Conservation (phyloP, 805 yeast species). For the Saturnispora quitensis region DNA sequence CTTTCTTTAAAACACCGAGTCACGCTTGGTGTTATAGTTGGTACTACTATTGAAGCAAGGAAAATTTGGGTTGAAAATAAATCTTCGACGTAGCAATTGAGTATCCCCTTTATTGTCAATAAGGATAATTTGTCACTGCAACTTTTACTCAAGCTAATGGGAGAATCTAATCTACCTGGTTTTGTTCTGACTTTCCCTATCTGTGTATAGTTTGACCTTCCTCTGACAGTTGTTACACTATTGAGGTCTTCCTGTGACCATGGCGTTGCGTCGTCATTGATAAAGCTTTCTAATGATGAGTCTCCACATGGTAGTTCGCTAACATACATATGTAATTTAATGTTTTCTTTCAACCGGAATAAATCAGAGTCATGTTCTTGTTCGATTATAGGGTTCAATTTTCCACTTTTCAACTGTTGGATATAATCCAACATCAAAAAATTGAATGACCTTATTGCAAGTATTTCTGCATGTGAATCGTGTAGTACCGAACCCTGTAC, state of each 20-base stretch:
- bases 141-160: slow-evolving; percentile 64
- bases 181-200: slow-evolving; percentile 77
- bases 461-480: slow-evolving; percentile 85
- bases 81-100: slow-evolving; percentile 36
- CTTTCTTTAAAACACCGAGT: slow-evolving; percentile 34
- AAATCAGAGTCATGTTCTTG: background rate
- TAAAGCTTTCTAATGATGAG: slow-evolving; percentile 50
- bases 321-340: slow-evolving; percentile 49
- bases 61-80: slow-evolving; percentile 22
- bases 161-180: slow-evolving; percentile 84
- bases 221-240: slow-evolving; percentile 34
- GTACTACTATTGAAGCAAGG: slow-evolving; percentile 43
- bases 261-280: slow-evolving; percentile 16
- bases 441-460: slow-evolving; percentile 66
- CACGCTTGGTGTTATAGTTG: slow-evolving; percentile 26
- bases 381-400: slow-evolving; percentile 11
- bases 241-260: slow-evolving; percentile 14
- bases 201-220: slow-evolving; percentile 47
- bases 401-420: slow-evolving; percentile 10
- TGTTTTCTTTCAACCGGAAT: slow-evolving; percentile 29
- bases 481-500: slow-evolving; percentile 58
- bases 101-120: slow-evolving; percentile 48
- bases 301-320: slow-evolving; percentile 91
- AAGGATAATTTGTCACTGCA: slow-evolving; percentile 79
- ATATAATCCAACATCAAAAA: slow-evolving; percentile 45